A percentile compares a stretch with the other conserved stretches of the same genome.
Conservation (phyloP, 2,329 filamentous ascomycete genomes). For the Pseudogymnoascus sp. region DNA sequence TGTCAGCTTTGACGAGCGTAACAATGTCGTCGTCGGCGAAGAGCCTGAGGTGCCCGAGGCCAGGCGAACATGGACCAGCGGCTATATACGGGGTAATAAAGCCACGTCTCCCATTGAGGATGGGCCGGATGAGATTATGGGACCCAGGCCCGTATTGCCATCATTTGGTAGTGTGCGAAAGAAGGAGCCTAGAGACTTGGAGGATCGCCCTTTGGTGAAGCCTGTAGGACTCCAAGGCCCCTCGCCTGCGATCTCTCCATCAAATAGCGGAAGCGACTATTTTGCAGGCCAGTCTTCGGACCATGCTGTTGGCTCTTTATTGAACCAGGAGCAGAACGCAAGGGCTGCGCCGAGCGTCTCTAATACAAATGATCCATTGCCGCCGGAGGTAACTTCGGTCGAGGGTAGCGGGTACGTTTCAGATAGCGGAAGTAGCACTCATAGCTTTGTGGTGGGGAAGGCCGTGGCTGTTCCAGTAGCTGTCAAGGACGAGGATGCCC, state of each 20-base stretch:
- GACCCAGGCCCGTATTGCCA: slow-evolving; percentile 64
- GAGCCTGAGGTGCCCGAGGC: slow-evolving; percentile 28
- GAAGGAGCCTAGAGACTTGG: slow-evolving; percentile 40
- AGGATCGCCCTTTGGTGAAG: slow-evolving; percentile 51
- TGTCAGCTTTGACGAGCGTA: slow-evolving; percentile 71
- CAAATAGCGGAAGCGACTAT: slow-evolving; percentile 16
- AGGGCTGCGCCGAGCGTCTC: slow-evolving; percentile 46
- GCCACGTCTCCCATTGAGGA: slow-evolving; percentile 44
- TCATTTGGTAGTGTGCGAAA: slow-evolving; percentile 67
- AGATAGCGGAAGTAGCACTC: slow-evolving; percentile 41
- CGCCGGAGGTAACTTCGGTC: slow-evolving; percentile 61
- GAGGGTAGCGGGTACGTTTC: slow-evolving; percentile 58
- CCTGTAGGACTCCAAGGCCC: slow-evolving; percentile 31
- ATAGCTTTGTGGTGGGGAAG: slow-evolving; percentile 31
- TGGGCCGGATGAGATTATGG: slow-evolving; percentile 62
- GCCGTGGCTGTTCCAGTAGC: slow-evolving; percentile 12
- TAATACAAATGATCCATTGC: slow-evolving; percentile 54
- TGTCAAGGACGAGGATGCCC: not conserved
- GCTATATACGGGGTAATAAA: slow-evolving; percentile 41
- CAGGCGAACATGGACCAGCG: slow-evolving; percentile 45
- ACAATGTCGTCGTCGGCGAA: slow-evolving; percentile 46
- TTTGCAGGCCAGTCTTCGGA: slow-evolving; percentile 45
- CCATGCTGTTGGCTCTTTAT: slow-evolving; percentile 45
- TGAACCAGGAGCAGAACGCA: slow-evolving; percentile 45
- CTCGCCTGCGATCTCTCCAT: slow-evolving; percentile 21